Evolutionary conservation across 257 asterid genomes (phyloP).

Genomic region (Ilex asprella): DNA sequence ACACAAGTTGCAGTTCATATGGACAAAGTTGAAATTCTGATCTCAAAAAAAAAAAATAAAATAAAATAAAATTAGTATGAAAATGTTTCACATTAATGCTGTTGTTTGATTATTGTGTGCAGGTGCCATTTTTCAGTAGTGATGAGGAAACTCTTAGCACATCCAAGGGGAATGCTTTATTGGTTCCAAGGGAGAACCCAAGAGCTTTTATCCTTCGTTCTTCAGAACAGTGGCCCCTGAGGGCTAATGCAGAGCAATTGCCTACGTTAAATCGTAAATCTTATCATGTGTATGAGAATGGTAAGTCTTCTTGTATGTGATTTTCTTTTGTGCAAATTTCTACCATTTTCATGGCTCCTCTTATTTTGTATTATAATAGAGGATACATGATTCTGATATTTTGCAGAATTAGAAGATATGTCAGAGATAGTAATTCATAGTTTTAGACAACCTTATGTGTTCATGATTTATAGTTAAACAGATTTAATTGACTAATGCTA

Average conservation of each 20-base stretch:
- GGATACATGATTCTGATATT: background rate
- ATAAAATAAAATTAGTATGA: too few relatives aligned
- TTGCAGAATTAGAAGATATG: background rate
- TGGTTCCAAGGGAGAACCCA: conserved; percentile 26
- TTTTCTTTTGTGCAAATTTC: background rate
- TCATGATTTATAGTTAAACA: background rate
- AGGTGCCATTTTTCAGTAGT: conserved; percentile 23
- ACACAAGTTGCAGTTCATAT: background rate
- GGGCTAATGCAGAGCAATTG: conserved; percentile 3
- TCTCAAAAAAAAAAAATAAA: background rate
- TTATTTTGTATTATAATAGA: background rate
- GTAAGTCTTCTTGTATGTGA: conserved; percentile 3
- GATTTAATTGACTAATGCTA: background rate
- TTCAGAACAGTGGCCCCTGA: conserved; percentile 1
- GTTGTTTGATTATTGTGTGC: background rate
- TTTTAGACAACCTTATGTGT: background rate
- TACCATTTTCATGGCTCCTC: background rate
- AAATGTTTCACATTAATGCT: background rate
- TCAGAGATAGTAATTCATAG: too few relatives aligned
- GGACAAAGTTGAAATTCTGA: background rate
- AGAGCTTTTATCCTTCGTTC: conserved; percentile 17
- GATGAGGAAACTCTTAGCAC: conserved; percentile 14
- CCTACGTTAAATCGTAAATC: conserved; percentile 13
- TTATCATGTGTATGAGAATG: conserved; percentile 1
- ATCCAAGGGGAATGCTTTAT: conserved; percentile 4